Conservation (phyloP, 2,329 filamentous ascomycete genomes). For the Thermomyces lanuginosus region DNA sequence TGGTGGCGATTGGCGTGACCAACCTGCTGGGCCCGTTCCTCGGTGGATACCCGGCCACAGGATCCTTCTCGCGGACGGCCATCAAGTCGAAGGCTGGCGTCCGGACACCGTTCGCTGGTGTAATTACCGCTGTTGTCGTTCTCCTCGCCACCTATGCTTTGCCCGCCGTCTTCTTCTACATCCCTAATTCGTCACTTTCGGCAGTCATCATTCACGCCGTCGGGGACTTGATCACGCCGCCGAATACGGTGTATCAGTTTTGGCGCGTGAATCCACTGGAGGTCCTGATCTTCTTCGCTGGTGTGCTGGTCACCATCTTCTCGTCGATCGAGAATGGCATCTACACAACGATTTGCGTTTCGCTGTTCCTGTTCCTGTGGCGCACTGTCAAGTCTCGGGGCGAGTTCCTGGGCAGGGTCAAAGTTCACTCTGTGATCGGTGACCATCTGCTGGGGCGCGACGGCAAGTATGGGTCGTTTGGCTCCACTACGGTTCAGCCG, state of each 20-base stretch:
- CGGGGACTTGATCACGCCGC: slow-evolving; percentile 76
- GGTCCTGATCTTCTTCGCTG: slow-evolving; percentile 80
- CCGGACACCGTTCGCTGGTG: slow-evolving; percentile 73
- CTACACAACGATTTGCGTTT: slow-evolving; percentile 67
- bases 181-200: slow-evolving; percentile 62
- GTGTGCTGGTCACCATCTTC: slow-evolving; percentile 82
- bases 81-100: slow-evolving; percentile 97
- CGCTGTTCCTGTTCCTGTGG: slow-evolving; percentile 63
- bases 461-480: slow-evolving; percentile 43
- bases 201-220: slow-evolving; percentile 95
- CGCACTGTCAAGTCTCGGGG: slow-evolving; percentile 70
- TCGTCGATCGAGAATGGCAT: slow-evolving; percentile 79
- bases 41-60: slow-evolving; percentile 80
- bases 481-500: slow-evolving; percentile 10
- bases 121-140: slow-evolving; percentile 74
- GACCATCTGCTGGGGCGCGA: slow-evolving; percentile 56
- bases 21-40: slow-evolving; percentile 86
- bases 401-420: slow-evolving; percentile 66
- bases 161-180: slow-evolving; percentile 82
- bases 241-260: slow-evolving; percentile 85
- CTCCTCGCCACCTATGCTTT: slow-evolving; percentile 80
- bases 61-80: slow-evolving; percentile 88
- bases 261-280: slow-evolving; percentile 87
- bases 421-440: slow-evolving; percentile 67
- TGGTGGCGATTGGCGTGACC: slow-evolving; percentile 82